phyloP scores from a whole-genome alignment of 441 rosid species.

The Croton setiger region DNA sequence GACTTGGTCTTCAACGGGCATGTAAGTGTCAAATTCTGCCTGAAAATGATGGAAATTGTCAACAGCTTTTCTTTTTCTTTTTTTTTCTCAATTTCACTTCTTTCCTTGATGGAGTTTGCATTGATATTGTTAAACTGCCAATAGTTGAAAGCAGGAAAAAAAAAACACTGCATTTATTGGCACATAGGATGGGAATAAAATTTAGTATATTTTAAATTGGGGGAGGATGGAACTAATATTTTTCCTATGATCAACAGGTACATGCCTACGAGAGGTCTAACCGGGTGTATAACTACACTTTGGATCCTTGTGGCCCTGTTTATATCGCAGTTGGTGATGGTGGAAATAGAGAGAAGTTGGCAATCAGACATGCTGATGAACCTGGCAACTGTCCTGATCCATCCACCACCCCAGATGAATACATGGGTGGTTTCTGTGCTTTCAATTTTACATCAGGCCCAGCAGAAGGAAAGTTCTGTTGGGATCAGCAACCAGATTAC shows the following conservation, averaged over 20 bases:
- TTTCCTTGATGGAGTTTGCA: not conserved
- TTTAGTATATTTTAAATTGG: not conserved
- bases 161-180: not conserved
- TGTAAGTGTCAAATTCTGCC: constrained; percentile 30
- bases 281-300: constrained; percentile 65
- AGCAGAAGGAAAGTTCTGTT: constrained; percentile 60
- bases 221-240: not conserved
- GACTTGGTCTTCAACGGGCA: constrained; percentile 61
- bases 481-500: constrained; percentile 71
- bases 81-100: not conserved
- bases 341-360: constrained; percentile 65
- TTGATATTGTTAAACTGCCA: not conserved
- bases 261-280: constrained; percentile 93
- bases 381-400: constrained; percentile 75
- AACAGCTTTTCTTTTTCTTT: not conserved
- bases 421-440: constrained; percentile 50
- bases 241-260: constrained; percentile 41
- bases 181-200: not conserved
- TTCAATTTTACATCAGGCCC: constrained; percentile 67
- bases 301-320: constrained; percentile 84
- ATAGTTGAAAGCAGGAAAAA: not conserved
- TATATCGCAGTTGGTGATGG: constrained; percentile 73
- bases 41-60: not conserved
- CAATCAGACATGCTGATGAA: constrained; percentile 64
- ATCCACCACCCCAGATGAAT: constrained; percentile 35